Conservation (phyloP, 2,329 filamentous ascomycete species). For the Cladophialophora chaetospira region DNA sequence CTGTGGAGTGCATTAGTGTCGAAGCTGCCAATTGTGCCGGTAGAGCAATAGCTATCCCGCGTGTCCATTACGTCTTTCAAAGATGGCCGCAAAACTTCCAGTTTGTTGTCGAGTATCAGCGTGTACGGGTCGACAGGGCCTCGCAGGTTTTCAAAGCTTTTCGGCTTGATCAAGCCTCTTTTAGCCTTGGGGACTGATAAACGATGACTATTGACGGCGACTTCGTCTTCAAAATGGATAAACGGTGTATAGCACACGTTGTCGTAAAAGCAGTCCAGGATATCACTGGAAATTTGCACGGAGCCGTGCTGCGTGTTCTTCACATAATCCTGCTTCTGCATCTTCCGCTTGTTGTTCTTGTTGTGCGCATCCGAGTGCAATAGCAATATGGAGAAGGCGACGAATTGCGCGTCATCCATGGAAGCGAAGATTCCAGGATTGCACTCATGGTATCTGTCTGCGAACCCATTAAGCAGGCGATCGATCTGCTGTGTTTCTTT, state of each 20-base stretch:
- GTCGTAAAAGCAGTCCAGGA: conserved; percentile 95
- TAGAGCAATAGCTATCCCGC: conserved; percentile 88
- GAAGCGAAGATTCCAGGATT: conserved; percentile 84
- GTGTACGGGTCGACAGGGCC: conserved; percentile 96
- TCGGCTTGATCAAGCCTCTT: conserved; percentile 68
- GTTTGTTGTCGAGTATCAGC: conserved; percentile 84
- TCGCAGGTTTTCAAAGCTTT: conserved; percentile 66
- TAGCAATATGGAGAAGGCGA: conserved; percentile 94
- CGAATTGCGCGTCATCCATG: conserved; percentile 90
- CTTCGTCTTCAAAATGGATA: conserved; percentile 92
- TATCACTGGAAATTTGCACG: conserved; percentile 74
- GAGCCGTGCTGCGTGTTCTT: conserved; percentile 92
- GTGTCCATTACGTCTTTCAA: conserved; percentile 90
- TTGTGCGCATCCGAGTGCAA: conserved; percentile 99
- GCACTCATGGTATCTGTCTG: conserved; percentile 95
- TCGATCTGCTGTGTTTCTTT: conserved; percentile 99
- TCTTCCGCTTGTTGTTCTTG: conserved; percentile 99
- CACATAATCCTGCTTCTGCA: conserved; percentile 93
- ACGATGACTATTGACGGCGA: conserved; percentile 75
- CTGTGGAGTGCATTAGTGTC: conserved; percentile 81
- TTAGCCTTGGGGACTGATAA: conserved; percentile 70
- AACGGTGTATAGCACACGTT: conserved; percentile 98
- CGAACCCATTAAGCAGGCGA: conserved; percentile 87
- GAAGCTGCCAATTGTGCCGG: conserved; percentile 72
- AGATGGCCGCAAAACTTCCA: conserved; percentile 79